Percentiles rank a stretch among this genome's conserved stretches.
phyloP scores from a whole-genome alignment of 2,329 filamentous ascomycete genomes.

The Alternaria sp. region DNA sequence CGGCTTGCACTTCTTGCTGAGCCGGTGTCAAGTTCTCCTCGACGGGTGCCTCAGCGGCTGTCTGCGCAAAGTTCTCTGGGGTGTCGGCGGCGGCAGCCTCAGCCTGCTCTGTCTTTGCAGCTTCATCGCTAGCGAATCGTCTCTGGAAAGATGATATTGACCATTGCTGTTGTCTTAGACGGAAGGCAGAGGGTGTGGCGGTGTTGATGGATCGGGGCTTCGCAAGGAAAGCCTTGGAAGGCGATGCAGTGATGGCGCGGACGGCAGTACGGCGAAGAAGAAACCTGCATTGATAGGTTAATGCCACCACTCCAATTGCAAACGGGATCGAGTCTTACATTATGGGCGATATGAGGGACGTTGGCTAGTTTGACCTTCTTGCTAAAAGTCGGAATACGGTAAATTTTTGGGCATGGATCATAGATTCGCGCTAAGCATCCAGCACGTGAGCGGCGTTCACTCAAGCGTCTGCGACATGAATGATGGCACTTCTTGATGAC shows the following conservation, averaged over 20 bases:
- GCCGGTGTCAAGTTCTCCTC: conserved; percentile 45
- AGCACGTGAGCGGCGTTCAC: conserved; percentile 10
- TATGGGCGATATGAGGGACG: conserved; percentile 11
- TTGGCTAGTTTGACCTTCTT: conserved; percentile 2
- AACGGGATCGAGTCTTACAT: conserved; percentile 24
- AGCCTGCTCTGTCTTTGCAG: conserved; percentile 50
- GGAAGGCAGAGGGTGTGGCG: conserved; percentile 41
- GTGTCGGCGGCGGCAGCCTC: conserved; percentile 39
- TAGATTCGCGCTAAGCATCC: conserved; percentile 8
- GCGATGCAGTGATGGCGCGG: conserved; percentile 61
- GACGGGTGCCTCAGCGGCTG: conserved; percentile 45
- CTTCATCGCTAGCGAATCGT: conserved; percentile 60
- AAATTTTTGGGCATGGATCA: conserved; percentile 18
- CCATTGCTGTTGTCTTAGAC: conserved; percentile 52
- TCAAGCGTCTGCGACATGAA: background rate
- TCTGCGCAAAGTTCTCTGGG: conserved; percentile 47
- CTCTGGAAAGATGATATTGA: conserved; percentile 54
- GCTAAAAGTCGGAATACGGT: conserved; percentile 1
- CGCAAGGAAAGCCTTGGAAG: conserved; percentile 55
- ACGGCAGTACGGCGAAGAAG: conserved; percentile 66
- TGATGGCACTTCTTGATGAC: background rate
- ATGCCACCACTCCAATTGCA: background rate
- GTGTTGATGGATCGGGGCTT: conserved; percentile 52
- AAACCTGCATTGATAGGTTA: conserved; percentile 58
- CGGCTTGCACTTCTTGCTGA: conserved; percentile 36